Base-by-base conservation (phyloP, 2,329 filamentous ascomycete genomes). In the Biscogniauxia marginata region DNA sequence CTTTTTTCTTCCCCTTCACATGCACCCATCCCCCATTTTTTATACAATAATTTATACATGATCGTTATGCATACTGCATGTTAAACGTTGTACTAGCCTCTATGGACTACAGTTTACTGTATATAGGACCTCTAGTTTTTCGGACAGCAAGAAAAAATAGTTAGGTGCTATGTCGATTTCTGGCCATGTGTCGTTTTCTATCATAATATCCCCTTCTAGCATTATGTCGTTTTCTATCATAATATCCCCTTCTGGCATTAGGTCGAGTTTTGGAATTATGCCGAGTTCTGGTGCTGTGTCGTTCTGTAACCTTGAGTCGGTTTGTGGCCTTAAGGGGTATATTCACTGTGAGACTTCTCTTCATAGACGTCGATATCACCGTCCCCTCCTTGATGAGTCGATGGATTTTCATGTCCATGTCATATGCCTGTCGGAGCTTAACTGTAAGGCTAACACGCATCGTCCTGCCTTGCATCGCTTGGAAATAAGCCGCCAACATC, bases 351-450 rank as follows among this genome's bases (percentile, higher is more conserved):
- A 62, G 62, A n/a, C 46, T 53, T 23, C 63, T 55, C 52, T 53
- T 64, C 50, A 57, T 46, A 3, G 53, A 49, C 7, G 53, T n/a
- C 0, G 63, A 52, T 23, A 67, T 46, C 19, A 60, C 30, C 11
- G 30, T 46, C 2, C 60, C 62, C 21, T 65, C 61, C 46, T 54
- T 64, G 13, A 53, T 22, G 2, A 62, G 52, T 20, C 46, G 48
- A 51, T 68, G 67, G 47, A 71, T 65, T 25, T 34, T 60, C 30
- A 51, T 43, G 49, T 72, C 70, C 60, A 64, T 59, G 4, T 58
- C 44, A 30, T 65, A 57, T 0, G 70, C 70, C 54, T 70, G 65
- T 8, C 39, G 25, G 2, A 71, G 62, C 48, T 67, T 72, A 4
- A n/a, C 19, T 7, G 19, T 53, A 2, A 71, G 49, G 1, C 3